Base-by-base conservation (phyloP, 371 early-diverging fungal genomes). In the Zancudomyces culisetae region DNA sequence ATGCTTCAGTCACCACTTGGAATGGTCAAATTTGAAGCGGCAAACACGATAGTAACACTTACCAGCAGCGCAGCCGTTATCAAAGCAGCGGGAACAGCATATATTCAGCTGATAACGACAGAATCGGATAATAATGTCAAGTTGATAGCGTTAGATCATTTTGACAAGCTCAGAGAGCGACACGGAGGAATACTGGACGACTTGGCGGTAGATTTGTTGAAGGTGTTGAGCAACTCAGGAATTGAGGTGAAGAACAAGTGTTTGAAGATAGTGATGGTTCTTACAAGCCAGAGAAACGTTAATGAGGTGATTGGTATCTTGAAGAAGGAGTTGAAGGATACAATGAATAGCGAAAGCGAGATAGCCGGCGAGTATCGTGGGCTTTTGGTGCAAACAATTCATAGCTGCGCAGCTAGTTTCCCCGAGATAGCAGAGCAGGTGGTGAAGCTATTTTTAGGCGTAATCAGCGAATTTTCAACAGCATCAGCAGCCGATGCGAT, bases 101-200 rank as follows among this genome's bases (percentile, higher is more conserved):
- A 88, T 55, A 86, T 93, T 49, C 81, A 89, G 42, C 75, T 97
- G 43, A 81, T 80, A 51, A 70, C 83, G 42, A 89, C 88, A 68
- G 98, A 89, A 62, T 76, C 91, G 2, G 95, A 97, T 62, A 97
- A 93, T 71, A 97, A 96, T 67, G 83, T 96, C 45, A 95, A 96
- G 71, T 66, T 96, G 42, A 94, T 92, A 64, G 93, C 92, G 1
- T 72, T 97, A 54, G 89, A 90, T 61, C 79, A 88, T 46, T 66
- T 97, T 42, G 80, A 83, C 47, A 88, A 86, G 55, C 68, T 97
- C 56, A 68, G 64, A 35, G 76, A 78, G 53, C 86, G 87, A 63
- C 83, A 91, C 60, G 87, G 82, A 46, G 74, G 81, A 53, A 75
- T 89, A 24, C 64, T 93, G 46, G 87, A 90, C 60, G 92, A 89